These are phyloP conservation scores for Turritis glabra DNA, from an alignment of 345 rosid species.

Conservation along the genomic window DNA sequence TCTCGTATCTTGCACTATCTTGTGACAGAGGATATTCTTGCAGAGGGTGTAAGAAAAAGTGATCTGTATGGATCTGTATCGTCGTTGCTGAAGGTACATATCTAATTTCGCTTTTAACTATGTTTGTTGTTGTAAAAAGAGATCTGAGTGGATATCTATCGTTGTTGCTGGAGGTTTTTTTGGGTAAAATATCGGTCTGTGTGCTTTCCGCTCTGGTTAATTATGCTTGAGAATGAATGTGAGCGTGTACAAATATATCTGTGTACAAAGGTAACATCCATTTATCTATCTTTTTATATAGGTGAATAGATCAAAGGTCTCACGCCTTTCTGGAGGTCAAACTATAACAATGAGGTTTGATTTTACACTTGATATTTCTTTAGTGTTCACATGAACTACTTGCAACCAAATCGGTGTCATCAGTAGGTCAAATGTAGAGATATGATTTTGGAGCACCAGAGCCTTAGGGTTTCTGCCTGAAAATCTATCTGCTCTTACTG, in stretches of 20 bases:
- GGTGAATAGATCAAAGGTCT: constrained; percentile 19
- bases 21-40: constrained; percentile 74
- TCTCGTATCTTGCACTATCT: constrained; percentile 82
- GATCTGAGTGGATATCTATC: neutral
- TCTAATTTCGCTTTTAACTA: neutral
- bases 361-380: neutral
- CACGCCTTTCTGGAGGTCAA: constrained; percentile 6
- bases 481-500: constrained; percentile 4
- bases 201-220: neutral
- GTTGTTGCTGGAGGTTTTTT: neutral
- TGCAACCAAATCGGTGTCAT: neutral
- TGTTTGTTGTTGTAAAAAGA: neutral
- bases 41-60: constrained; percentile 92
- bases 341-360: constrained; percentile 17
- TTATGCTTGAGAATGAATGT: neutral
- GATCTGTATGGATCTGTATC: constrained; percentile 89
- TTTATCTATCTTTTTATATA: neutral
- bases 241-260: neutral
- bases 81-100: constrained; percentile 74
- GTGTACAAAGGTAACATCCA: neutral
- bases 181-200: neutral
- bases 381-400: neutral
- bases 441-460: neutral
- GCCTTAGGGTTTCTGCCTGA: no score
- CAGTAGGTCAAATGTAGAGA: neutral